Evolutionary conservation across 2,329 filamentous ascomycete genomes (phyloP).

Genomic region (Fusarium humuli): DNA sequence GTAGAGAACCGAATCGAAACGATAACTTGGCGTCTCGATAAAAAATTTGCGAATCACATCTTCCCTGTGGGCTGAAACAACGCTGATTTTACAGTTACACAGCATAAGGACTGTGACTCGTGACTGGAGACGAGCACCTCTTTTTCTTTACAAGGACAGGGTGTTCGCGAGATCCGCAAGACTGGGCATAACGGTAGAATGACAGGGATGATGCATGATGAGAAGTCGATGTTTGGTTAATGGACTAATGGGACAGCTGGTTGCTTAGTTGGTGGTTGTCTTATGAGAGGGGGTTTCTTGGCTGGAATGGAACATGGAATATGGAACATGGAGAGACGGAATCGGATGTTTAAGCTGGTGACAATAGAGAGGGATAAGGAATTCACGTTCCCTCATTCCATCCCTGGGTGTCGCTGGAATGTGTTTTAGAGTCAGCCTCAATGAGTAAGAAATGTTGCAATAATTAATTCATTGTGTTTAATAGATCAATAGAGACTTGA

Average conservation of each 20-base stretch:
- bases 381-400: slow-evolving; percentile 18
- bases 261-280: not conserved
- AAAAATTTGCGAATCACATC: not conserved
- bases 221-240: not conserved
- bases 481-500: not conserved
- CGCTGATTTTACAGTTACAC: not conserved
- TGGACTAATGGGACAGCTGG: slow-evolving; percentile 16
- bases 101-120: not conserved
- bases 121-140: not conserved
- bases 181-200: slow-evolving; percentile 1
- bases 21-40: not conserved
- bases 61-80: slow-evolving; percentile 20
- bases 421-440: not conserved
- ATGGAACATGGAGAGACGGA: not conserved
- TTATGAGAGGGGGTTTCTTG: not conserved
- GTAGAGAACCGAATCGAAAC: not conserved
- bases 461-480: not conserved
- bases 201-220: slow-evolving; percentile 16
- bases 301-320: slow-evolving; percentile 23
- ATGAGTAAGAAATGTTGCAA: not conserved
- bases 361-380: not conserved
- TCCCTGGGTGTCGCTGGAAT: not conserved
- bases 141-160: slow-evolving; percentile 18
- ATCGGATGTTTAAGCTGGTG: not conserved
- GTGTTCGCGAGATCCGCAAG: slow-evolving; percentile 9